These are phyloP conservation scores for Shiraia sp. DNA, from an alignment of 2,329 filamentous ascomycete genomes.

Conservation along the genomic window DNA sequence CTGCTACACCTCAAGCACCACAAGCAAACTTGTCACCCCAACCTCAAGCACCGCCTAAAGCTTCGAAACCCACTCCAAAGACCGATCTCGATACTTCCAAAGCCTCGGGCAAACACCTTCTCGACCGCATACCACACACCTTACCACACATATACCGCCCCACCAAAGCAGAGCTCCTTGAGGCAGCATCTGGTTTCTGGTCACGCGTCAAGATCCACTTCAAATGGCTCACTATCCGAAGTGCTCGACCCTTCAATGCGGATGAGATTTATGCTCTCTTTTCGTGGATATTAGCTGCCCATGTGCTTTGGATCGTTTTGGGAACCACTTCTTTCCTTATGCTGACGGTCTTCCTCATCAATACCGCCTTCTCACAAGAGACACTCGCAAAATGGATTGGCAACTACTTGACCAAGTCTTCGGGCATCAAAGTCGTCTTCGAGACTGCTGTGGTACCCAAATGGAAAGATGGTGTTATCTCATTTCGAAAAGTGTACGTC, in stretches of 20 bases:
- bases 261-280: conserved; percentile 96
- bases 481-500: conserved; percentile 94
- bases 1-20: conserved; percentile 20
- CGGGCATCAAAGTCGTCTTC: conserved; percentile 91
- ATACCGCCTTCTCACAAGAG: conserved; percentile 97
- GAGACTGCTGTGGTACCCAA: conserved; percentile 97
- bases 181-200: conserved; percentile 91
- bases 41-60: conserved; percentile 33
- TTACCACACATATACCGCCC: conserved; percentile 78
- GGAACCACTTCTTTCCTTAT: conserved; percentile 98
- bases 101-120: conserved; percentile 50
- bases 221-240: conserved; percentile 97
- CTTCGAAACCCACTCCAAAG: conserved; percentile 20
- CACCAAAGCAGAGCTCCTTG: conserved; percentile 89
- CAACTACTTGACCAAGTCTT: conserved; percentile 92
- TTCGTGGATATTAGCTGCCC: conserved; percentile 92
- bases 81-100: conserved; percentile 22
- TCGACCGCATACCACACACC: conserved; percentile 58
- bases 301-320: conserved; percentile 92
- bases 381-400: conserved; percentile 91
- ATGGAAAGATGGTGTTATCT: conserved; percentile 94
- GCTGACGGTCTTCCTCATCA: conserved; percentile 84
- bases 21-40: conserved; percentile 37
- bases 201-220: conserved; percentile 86
- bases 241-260: conserved; percentile 88